Conservation (phyloP, 176 grass and related monocot genomes). For the Zizania latifolia region DNA sequence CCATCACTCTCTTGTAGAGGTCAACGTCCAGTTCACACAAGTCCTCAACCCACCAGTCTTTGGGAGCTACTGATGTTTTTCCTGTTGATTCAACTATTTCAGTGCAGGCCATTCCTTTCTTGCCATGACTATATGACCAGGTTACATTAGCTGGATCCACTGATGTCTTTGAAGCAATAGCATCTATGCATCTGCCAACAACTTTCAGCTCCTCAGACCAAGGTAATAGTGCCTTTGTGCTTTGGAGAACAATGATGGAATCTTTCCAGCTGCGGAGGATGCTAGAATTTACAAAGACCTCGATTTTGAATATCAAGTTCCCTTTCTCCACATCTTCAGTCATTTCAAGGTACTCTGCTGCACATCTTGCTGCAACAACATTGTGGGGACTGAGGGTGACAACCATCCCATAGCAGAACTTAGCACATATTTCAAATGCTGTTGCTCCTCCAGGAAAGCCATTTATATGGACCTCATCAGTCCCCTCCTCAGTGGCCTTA, state of each 20-base stretch:
- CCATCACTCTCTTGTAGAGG: slow-evolving; percentile 95
- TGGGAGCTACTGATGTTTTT: slow-evolving; percentile 39
- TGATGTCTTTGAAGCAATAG: slow-evolving; percentile 84
- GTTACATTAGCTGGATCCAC: slow-evolving; percentile 74
- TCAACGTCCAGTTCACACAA: slow-evolving; percentile 89
- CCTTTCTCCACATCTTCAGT: slow-evolving; percentile 88
- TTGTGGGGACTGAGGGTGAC: slow-evolving; percentile 93
- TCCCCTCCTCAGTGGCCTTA: slow-evolving; percentile 47
- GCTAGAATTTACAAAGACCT: slow-evolving; percentile 89
- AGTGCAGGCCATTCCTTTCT: slow-evolving; percentile 46
- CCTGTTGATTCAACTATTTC: slow-evolving; percentile 59
- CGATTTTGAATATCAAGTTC: slow-evolving; percentile 95
- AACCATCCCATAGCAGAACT: slow-evolving; percentile 96
- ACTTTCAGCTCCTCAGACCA: slow-evolving; percentile 89
- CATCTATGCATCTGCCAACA: slow-evolving; percentile 83
- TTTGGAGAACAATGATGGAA: slow-evolving; percentile 87
- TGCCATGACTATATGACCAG: slow-evolving; percentile 76
- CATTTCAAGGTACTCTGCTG: slow-evolving; percentile 89
- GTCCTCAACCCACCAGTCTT: slow-evolving; percentile 98
- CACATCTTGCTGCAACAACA: slow-evolving; percentile 77
- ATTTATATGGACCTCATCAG: slow-evolving; percentile 61
- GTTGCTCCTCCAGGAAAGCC: slow-evolving; percentile 74
- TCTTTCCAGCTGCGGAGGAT: slow-evolving; percentile 95
- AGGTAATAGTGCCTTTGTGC: slow-evolving; percentile 57
- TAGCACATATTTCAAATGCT: slow-evolving; percentile 83